phyloP scores from a whole-genome alignment of 169 alveolate species.

The Plasmodium berghei region DNA sequence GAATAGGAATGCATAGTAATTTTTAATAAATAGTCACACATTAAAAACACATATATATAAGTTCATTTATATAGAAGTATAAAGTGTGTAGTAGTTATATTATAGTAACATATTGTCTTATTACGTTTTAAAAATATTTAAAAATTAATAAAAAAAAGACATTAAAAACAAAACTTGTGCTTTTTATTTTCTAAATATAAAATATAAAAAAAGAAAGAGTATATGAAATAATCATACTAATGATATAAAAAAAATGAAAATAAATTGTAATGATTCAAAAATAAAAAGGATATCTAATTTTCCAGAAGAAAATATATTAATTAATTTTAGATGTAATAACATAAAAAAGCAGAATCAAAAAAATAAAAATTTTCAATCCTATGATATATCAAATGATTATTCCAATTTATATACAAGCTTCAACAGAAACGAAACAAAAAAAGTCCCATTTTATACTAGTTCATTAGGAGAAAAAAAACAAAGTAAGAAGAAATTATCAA shows the following conservation, averaged over 20 bases:
- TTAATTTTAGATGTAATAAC: conserved; percentile 12
- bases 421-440: background rate
- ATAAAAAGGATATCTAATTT: background rate
- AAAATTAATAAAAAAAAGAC: too few species aligned
- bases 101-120: too few species aligned
- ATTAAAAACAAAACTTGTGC: too few species aligned
- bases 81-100: too few species aligned
- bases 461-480: conserved; percentile 11
- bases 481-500: background rate
- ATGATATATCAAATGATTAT: conserved; percentile 8
- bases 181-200: too few species aligned
- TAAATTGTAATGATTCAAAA: conserved; percentile 24
- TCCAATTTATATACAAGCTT: background rate
- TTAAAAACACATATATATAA: too few species aligned
- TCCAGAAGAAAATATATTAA: conserved; percentile 12
- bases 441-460: conserved; percentile 5
- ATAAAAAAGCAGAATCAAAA: background rate
- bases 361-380: background rate
- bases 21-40: too few species aligned
- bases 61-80: too few species aligned
- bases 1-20: too few species aligned
- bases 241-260: conserved; percentile 9
- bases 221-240: background rate
- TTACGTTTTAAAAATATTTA: too few species aligned
- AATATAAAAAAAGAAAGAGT: background rate